Evolutionary conservation across 1,284 basidiomycete species (phyloP).

Genomic region (Ganoderma boninense): DNA sequence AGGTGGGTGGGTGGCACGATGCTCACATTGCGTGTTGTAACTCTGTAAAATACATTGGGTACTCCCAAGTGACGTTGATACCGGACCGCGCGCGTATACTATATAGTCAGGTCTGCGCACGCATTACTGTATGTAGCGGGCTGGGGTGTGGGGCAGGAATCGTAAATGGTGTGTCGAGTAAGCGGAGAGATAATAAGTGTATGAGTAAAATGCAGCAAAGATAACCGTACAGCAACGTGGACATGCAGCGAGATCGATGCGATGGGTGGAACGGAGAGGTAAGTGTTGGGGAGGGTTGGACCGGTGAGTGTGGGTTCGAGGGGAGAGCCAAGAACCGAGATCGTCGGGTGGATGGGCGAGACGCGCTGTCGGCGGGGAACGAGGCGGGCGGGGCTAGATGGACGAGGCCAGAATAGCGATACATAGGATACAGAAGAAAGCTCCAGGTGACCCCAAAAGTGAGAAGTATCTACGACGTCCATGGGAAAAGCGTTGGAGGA

Average conservation of each 20-base stretch:
- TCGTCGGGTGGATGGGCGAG: neutral
- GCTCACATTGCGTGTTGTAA: neutral
- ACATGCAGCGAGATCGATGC: conserved; percentile 23
- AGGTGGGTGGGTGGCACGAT: neutral
- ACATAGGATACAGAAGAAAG: conserved; percentile 30
- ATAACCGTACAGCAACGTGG: conserved; percentile 28
- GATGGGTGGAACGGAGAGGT: conserved; percentile 3
- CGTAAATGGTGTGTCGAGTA: neutral
- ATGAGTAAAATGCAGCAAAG: conserved; percentile 24
- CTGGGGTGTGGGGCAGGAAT: neutral
- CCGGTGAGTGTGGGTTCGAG: conserved; percentile 1
- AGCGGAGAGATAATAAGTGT: conserved; percentile 20
- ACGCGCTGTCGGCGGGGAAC: neutral
- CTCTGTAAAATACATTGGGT: conserved; percentile 8
- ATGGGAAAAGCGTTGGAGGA: conserved; percentile 20
- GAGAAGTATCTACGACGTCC: conserved; percentile 27
- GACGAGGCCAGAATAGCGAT: conserved; percentile 28
- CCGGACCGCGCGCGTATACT: conserved; percentile 1
- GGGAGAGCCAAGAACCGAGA: conserved; percentile 5
- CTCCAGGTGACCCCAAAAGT: conserved; percentile 29
- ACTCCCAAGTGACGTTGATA: neutral
- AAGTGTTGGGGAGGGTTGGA: neutral
- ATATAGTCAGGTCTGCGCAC: conserved; percentile 1
- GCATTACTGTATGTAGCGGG: neutral
- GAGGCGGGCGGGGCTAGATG: conserved; percentile 10